phyloP scores from a whole-genome alignment of 2,329 filamentous ascomycete species.

The Endoconidiophora laricicola region DNA sequence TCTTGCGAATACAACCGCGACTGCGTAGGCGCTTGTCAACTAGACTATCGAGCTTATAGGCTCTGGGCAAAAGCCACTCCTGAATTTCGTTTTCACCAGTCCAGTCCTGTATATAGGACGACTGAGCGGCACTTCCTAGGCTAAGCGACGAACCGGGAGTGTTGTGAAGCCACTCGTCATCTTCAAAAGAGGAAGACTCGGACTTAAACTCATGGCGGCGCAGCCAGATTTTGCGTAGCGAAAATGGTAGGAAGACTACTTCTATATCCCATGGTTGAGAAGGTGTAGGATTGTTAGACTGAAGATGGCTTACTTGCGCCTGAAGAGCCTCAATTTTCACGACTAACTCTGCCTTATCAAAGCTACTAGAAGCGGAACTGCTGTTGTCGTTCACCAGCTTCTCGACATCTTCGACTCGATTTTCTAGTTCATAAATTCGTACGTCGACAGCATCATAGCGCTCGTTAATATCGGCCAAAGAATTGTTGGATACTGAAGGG shows the following conservation, averaged over 20 bases:
- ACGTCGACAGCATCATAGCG: conserved; percentile 50
- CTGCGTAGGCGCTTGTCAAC: conserved; percentile 59
- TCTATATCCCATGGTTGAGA: conserved; percentile 56
- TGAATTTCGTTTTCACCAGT: conserved; percentile 27
- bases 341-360: conserved; percentile 29
- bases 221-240: conserved; percentile 39
- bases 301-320: conserved; percentile 37
- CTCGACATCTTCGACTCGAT: conserved; percentile 42
- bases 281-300: conserved; percentile 36
- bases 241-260: conserved; percentile 59
- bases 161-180: conserved; percentile 36
- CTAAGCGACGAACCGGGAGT: background rate
- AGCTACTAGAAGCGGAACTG: conserved; percentile 25
- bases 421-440: conserved; percentile 53
- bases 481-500: conserved; percentile 42
- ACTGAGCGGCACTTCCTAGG: conserved; percentile 21
- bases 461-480: conserved; percentile 54
- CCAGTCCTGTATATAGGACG: conserved; percentile 33
- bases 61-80: conserved; percentile 52
- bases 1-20: conserved; percentile 50
- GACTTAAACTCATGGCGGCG: conserved; percentile 30
- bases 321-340: conserved; percentile 34
- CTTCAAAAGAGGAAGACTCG: conserved; percentile 20
- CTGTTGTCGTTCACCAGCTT: conserved; percentile 24
- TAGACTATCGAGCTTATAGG: conserved; percentile 44